These are phyloP conservation scores for Juncus inflexus DNA, from an alignment of 176 grass and related monocot genomes.

Conservation along the genomic window DNA sequence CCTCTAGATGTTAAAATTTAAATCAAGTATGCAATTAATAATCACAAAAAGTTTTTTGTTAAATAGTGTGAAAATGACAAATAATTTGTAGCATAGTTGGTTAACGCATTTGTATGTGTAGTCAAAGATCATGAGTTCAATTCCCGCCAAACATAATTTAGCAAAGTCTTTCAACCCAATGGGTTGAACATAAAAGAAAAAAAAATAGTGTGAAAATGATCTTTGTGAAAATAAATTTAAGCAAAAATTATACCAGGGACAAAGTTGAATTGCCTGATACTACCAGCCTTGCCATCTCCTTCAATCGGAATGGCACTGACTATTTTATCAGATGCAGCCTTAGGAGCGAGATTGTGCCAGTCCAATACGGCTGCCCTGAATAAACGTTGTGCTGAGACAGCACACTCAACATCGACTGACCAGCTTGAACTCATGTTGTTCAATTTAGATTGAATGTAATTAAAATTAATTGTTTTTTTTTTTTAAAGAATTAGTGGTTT, in stretches of 20 bases:
- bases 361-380: conserved; percentile 58
- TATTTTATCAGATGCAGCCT: conserved; percentile 39
- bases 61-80: no score
- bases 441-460: neutral
- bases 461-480: neutral
- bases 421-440: conserved; percentile 15
- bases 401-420: conserved; percentile 35
- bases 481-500: neutral
- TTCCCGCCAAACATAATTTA: no score
- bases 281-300: conserved; percentile 39
- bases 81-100: no score
- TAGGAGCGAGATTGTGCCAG: conserved; percentile 61
- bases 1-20: no score
- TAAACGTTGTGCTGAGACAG: conserved; percentile 37
- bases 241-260: conserved; percentile 30
- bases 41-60: no score
- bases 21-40: no score
- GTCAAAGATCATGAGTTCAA: no score
- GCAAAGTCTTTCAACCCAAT: no score
- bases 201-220: no score
- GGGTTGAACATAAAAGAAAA: no score
- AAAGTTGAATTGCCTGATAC: conserved; percentile 72
- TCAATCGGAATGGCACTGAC: conserved; percentile 36
- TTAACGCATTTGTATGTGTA: no score
- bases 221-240: neutral